These are phyloP conservation scores for Salix viminalis DNA, from an alignment of 345 rosid species.

Conservation along the genomic window DNA sequence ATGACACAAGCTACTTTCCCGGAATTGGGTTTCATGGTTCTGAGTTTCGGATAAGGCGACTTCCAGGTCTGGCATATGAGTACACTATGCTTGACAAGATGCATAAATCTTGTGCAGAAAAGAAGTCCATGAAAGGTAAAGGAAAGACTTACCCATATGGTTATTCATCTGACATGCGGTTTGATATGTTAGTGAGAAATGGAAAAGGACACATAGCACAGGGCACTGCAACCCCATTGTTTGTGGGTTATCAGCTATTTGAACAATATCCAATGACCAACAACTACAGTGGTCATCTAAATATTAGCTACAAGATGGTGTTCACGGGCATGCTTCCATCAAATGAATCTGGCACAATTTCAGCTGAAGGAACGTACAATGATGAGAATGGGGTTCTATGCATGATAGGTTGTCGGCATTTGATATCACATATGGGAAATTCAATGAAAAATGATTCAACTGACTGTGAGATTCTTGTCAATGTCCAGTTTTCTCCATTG, in stretches of 20 bases:
- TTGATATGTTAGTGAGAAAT: slow-evolving; percentile 46
- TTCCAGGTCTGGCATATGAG: slow-evolving; percentile 47
- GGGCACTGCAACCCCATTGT: slow-evolving; percentile 58
- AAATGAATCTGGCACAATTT: slow-evolving; percentile 39
- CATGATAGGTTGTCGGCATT: slow-evolving; percentile 74
- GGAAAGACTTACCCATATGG: slow-evolving; percentile 53
- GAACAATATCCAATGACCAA: slow-evolving; percentile 10
- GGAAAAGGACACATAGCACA: slow-evolving; percentile 33
- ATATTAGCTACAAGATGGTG: slow-evolving; percentile 63
- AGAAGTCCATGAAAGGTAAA: slow-evolving; percentile 32
- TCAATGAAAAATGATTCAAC: slow-evolving; percentile 24
- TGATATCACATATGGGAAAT: slow-evolving; percentile 17
- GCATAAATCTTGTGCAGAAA: slow-evolving; percentile 34
- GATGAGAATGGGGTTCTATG: slow-evolving; percentile 60
- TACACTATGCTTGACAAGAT: slow-evolving; percentile 48
- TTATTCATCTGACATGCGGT: slow-evolving; percentile 62
- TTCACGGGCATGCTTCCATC: slow-evolving; percentile 20
- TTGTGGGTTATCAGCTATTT: slow-evolving; percentile 52
- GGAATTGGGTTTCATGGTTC: slow-evolving; percentile 45
- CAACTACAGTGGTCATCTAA: slow-evolving; percentile 36
- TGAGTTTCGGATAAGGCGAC: slow-evolving; percentile 16
- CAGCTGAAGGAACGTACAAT: slow-evolving; percentile 76
- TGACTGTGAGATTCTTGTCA: slow-evolving; percentile 62
- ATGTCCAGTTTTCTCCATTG: slow-evolving; percentile 51
- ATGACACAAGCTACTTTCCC: slow-evolving; percentile 43